Evolutionary conservation across 495 filamentous ascomycete genomes (phyloP).

Genomic region (Penicillium ucsense): DNA sequence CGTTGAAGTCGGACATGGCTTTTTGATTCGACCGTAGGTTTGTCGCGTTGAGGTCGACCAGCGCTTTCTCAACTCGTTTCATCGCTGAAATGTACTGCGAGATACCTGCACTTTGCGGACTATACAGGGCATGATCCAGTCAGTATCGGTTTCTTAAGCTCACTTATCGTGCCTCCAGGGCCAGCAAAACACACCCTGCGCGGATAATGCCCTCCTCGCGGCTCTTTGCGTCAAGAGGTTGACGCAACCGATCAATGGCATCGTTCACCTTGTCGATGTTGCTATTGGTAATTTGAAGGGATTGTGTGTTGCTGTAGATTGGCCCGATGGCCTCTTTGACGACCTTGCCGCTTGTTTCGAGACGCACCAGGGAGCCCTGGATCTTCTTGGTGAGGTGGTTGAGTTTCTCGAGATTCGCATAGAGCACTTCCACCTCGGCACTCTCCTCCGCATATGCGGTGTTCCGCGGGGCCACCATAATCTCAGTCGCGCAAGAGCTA

Average conservation of each 20-base stretch:
- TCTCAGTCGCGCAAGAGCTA: slow-evolving; percentile 6
- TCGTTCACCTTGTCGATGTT: slow-evolving; percentile 82
- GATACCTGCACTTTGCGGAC: slow-evolving; percentile 69
- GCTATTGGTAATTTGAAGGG: slow-evolving; percentile 69
- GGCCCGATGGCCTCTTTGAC: slow-evolving; percentile 89
- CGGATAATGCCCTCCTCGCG: slow-evolving; percentile 87
- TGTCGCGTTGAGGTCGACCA: slow-evolving; percentile 69
- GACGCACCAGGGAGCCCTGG: slow-evolving; percentile 68
- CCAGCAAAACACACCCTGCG: slow-evolving; percentile 46
- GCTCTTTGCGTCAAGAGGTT: slow-evolving; percentile 78
- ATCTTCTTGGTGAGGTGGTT: slow-evolving; percentile 84
- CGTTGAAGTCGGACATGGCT: slow-evolving; percentile 69
- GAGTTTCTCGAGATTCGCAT: slow-evolving; percentile 56
- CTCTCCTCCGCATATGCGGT: slow-evolving; percentile 58
- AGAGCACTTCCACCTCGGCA: slow-evolving; percentile 61
- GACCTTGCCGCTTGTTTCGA: slow-evolving; percentile 79
- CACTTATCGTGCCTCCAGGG: too few species aligned
- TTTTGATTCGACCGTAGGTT: slow-evolving; percentile 89
- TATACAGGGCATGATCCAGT: slow-evolving; percentile 15
- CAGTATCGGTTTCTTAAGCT: slow-evolving; percentile 1
- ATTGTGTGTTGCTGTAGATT: slow-evolving; percentile 85
- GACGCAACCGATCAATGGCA: slow-evolving; percentile 78
- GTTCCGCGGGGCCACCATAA: slow-evolving; percentile 43
- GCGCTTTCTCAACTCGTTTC: slow-evolving; percentile 73
- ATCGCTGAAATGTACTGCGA: slow-evolving; percentile 81